Evolutionary conservation across 306 rosid genomes (phyloP), one percentile per base, ranked within the genome.

Genomic region (Alnus rubra): DNA sequence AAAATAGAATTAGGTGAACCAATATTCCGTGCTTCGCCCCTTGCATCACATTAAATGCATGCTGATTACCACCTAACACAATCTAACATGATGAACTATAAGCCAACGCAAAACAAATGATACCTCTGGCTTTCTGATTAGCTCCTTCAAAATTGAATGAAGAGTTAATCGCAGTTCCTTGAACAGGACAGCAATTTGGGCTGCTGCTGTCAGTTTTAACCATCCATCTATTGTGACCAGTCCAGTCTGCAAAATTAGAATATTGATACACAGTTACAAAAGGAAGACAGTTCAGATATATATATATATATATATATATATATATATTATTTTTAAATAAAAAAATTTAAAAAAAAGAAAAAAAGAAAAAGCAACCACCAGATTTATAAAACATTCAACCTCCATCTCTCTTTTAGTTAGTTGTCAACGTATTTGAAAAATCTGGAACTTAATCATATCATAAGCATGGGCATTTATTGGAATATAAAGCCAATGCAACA

Each of bases 101-200:
- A 82, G 71, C 48, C 59, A 47, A 75, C 72, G 78, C 69, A 33
- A 37, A 76, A 54, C 37, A 64, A 68, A 78, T n/a, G 71, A 44
- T 70, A 94, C 98, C 98, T 88, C 97, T 28, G 98, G 98, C 78
- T 84, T 92, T 84, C 92, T 84, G 39, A 88, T 94, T 77, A 92
- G 85, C 79, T 91, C 91, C 86, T 89, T 88, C 84, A 94, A 86
- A 86, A 91, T 83, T 74, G 97, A 89, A 84, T 94, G 90, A 58
- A 94, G 95, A 68, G 95, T 88, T 77, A 71, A 74, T 33, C 98
- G 89, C 30, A 94, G 92, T 86, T 94, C 95, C 88, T 91, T 94
- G 86, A 94, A 92, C 82, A 94, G 83, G 76, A 94, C 98, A 59
- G 98, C 98, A 72, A 88, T 90, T 83, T 94, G 98, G 74, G 98